Percentiles rank a stretch among this genome's conserved stretches.
Conservation (phyloP, 176 grass and related monocot genomes). For the Chloris gayana region DNA sequence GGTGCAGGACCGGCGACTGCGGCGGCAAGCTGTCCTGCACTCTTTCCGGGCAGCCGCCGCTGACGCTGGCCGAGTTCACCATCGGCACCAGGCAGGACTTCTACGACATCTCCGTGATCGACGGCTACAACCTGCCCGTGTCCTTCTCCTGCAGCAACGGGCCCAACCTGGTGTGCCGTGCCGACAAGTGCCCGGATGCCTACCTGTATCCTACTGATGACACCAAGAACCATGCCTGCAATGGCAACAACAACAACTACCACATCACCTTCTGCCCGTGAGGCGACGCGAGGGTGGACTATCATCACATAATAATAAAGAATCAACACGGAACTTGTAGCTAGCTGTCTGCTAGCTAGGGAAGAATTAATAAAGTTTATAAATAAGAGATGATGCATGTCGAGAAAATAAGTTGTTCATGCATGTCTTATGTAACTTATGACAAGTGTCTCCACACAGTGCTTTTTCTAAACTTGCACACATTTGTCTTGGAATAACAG, state of each 20-base stretch:
- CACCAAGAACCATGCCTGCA: neutral
- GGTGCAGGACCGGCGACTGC: slow-evolving; percentile 6
- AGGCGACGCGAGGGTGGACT: no score
- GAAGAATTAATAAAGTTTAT: no score
- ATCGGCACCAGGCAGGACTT: neutral
- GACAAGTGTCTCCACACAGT: no score
- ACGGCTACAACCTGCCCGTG: neutral
- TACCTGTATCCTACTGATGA: neutral
- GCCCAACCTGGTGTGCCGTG: neutral
- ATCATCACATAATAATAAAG: no score
- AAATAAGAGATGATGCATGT: no score
- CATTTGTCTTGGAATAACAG: no score
- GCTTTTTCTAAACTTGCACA: no score
- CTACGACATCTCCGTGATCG: neutral
- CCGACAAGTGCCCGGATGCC: neutral
- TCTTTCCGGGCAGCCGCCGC: neutral
- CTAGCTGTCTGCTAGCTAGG: no score
- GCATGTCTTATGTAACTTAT: no score
- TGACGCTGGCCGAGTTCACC: neutral
- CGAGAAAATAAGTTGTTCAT: no score
- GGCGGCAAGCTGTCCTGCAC: neutral
- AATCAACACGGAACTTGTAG: no score
- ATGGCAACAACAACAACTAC: neutral
- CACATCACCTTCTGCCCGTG: neutral
- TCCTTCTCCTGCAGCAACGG: neutral